phyloP scores from a whole-genome alignment of 805 yeast species.

The Barnettozyma sucrosica region DNA sequence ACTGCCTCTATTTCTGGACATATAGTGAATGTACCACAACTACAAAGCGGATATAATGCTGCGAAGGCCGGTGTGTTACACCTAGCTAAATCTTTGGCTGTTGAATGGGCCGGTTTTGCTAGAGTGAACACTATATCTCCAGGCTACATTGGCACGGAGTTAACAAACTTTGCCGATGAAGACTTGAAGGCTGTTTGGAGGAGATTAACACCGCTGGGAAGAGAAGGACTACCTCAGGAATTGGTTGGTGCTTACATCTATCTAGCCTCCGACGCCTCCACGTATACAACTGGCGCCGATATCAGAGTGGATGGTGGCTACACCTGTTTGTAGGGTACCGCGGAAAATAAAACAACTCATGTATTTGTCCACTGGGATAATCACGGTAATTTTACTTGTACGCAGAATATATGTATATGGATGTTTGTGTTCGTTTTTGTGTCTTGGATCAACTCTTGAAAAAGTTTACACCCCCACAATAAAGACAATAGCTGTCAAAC shows the following conservation, averaged over 20 bases:
- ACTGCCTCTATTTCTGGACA: constrained; percentile 91
- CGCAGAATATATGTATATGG: no score
- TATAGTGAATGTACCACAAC: constrained; percentile 82
- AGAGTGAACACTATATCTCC: constrained; percentile 83
- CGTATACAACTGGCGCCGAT: constrained; percentile 76
- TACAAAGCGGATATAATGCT: constrained; percentile 82
- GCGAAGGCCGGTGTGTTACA: constrained; percentile 83
- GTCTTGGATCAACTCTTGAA: not conserved
- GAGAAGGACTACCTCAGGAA: constrained; percentile 70
- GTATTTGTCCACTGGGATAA: not conserved
- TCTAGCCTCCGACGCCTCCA: constrained; percentile 75
- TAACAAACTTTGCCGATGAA: constrained; percentile 44
- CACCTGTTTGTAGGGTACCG: constrained; percentile 14
- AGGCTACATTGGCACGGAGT: constrained; percentile 75
- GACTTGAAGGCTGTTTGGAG: constrained; percentile 46
- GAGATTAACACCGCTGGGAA: constrained; percentile 55
- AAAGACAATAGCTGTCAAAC: not conserved
- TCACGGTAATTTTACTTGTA: no score
- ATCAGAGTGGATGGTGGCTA: constrained; percentile 80
- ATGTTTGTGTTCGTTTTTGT: not conserved
- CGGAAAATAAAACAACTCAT: not conserved
- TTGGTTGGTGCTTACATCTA: constrained; percentile 75
- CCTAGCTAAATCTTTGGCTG: constrained; percentile 69
- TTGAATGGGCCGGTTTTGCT: constrained; percentile 83
- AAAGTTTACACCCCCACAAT: not conserved